Evolutionary conservation across 352 stramenopile species (phyloP), one percentile per base, ranked within the genome.

Genomic region (Globisporangium emineosum): DNA sequence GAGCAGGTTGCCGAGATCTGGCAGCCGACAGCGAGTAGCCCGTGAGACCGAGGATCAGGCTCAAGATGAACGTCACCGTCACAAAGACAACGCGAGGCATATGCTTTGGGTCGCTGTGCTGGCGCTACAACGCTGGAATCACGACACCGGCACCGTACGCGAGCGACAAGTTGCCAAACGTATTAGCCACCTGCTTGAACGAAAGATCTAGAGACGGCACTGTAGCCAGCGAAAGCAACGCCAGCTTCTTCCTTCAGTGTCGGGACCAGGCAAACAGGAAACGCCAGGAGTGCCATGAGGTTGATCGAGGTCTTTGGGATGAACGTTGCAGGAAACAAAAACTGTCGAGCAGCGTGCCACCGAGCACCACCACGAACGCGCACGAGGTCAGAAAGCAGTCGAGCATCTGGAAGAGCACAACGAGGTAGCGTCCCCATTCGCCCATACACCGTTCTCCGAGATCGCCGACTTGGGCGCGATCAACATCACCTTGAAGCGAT

Each of bases 1-100:
- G 19, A 62, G 25, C 57, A 62, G 29, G 29, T 62, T 86, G 60
- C 75, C 73, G 73, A 71, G 65, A 86, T 83, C 69, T 84, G 77
- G 67, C 77, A 84, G 35, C 77, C 77, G 0, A 83, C 69, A 2
- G 69, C 67, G 71, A 78, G 65, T 83, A 83, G 9, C 73, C 76
- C 2, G 72, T 73, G 30, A 58, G 33, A 0, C 66, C 78, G 25
- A 87, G 65, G n/a, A 69, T 62, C 32, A 83, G 61, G 15, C 60
- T 47, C 21, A 75, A 83, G 45, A 81, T 71, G 37, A 83, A 72
- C 13, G 50, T 65, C 27, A 88, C 56, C 19, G 78, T 85, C 12
- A 81, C 67, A 37, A 55, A 43, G n/a, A 86, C 70, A 8, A 88
- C 74, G 21, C 65, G 62, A 5, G 68, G 57, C 60, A 68, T 75